phyloP scores from a whole-genome alignment of 495 filamentous ascomycete genomes.

The Annulohypoxylon stygium region DNA sequence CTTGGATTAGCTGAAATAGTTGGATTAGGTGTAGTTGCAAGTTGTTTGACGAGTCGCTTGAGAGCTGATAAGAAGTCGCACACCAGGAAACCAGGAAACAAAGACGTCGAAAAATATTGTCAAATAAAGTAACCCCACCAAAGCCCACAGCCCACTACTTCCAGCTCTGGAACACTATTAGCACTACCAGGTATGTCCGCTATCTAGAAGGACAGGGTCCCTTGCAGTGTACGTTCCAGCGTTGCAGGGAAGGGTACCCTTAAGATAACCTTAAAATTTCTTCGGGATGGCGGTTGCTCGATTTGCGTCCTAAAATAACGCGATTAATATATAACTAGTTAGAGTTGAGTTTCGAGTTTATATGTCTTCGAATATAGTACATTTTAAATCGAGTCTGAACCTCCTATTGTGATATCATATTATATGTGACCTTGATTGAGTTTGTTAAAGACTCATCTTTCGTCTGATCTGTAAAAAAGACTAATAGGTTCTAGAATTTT shows the following conservation, averaged over 20 bases:
- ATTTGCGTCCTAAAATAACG: neutral
- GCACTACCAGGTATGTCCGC: neutral
- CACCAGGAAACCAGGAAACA: constrained; percentile 29
- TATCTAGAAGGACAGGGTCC: constrained; percentile 15
- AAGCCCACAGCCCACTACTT: too few relatives aligned
- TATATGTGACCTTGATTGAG: neutral
- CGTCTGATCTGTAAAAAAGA: constrained; percentile 7
- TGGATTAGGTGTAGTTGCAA: neutral
- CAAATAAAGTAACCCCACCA: constrained; percentile 37
- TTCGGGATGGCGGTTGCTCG: constrained; percentile 12
- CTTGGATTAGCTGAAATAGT: neutral
- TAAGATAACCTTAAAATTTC: constrained; percentile 42
- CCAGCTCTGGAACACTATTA: too few relatives aligned
- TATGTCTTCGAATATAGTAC: neutral
- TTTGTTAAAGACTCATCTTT: neutral
- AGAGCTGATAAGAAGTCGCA: constrained; percentile 36
- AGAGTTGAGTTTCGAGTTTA: neutral
- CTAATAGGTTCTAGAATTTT: constrained; percentile 24
- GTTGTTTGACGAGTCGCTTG: constrained; percentile 9
- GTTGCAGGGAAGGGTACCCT: constrained; percentile 38
- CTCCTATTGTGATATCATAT: neutral
- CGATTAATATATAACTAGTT: constrained; percentile 4
- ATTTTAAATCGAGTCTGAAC: neutral
- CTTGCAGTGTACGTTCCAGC: constrained; percentile 27
- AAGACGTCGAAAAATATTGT: constrained; percentile 34